Conservation (phyloP, 2,329 filamentous ascomycete species). For the Ascochyta rabiei region DNA sequence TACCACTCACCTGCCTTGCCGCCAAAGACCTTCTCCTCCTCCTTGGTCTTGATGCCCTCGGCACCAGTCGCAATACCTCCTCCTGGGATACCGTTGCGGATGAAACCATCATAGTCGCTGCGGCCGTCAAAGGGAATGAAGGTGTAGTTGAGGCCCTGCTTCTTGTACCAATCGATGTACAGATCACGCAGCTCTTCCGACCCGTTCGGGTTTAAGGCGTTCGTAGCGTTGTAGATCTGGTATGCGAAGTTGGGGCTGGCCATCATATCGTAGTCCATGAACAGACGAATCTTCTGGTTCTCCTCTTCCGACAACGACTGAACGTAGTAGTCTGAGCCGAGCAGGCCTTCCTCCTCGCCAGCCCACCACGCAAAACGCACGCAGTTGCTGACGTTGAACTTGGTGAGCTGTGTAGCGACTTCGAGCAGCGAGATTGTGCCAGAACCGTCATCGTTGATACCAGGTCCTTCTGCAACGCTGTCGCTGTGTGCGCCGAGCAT, state of each 20-base stretch:
- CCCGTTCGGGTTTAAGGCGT: conserved; percentile 44
- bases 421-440: conserved; percentile 50
- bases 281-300: conserved; percentile 49
- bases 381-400: conserved; percentile 48
- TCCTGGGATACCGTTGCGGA: conserved; percentile 48
- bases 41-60: conserved; percentile 49
- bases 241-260: conserved; percentile 49
- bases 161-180: conserved; percentile 48
- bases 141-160: conserved; percentile 45
- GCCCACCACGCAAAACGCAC: conserved; percentile 51
- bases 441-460: conserved; percentile 52
- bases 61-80: conserved; percentile 51
- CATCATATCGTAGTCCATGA: conserved; percentile 55
- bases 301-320: conserved; percentile 41
- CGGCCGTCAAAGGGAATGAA: conserved; percentile 51
- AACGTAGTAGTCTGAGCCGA: conserved; percentile 51
- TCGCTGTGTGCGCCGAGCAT: conserved; percentile 52
- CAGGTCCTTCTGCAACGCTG: conserved; percentile 49
- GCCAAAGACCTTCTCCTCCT: conserved; percentile 46
- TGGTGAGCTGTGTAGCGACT: conserved; percentile 48
- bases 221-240: conserved; percentile 50
- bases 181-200: conserved; percentile 46
- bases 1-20: conserved; percentile 48
- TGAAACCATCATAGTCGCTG: conserved; percentile 51
- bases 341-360: conserved; percentile 49